phyloP scores from a whole-genome alignment of 139 green algal genomes.

The Chlamydomonas eustigma region DNA sequence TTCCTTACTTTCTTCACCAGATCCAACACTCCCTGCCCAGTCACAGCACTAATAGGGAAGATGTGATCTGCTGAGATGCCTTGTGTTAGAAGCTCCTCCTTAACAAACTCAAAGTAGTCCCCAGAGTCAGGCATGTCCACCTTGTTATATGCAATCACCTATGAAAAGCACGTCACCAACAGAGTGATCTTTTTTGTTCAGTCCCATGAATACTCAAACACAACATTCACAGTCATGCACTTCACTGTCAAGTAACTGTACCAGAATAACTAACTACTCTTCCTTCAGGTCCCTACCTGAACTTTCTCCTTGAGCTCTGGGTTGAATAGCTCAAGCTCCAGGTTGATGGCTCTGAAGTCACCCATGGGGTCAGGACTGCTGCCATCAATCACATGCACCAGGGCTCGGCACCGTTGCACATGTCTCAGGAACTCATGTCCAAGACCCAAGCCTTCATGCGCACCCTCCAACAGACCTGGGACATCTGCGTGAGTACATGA shows the following conservation, averaged over 20 bases:
- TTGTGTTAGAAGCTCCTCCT: constrained; percentile 47
- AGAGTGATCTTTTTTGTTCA: too few species aligned
- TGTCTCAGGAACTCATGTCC: constrained; percentile 55
- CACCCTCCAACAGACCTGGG: constrained; percentile 91
- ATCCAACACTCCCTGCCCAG: constrained; percentile 31
- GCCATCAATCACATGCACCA: constrained; percentile 95
- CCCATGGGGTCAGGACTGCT: constrained; percentile 82
- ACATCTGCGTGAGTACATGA: constrained; percentile 39
- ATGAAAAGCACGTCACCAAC: constrained; percentile 8
- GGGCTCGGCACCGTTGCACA: constrained; percentile 56
- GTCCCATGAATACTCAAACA: too few species aligned
- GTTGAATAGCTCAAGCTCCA: constrained; percentile 93
- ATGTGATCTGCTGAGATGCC: constrained; percentile 34
- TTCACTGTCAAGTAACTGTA: too few species aligned
- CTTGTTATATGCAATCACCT: constrained; percentile 67
- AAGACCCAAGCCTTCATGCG: constrained; percentile 82
- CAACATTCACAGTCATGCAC: too few species aligned
- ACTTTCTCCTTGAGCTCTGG: constrained; percentile 80
- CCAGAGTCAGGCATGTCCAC: constrained; percentile 86
- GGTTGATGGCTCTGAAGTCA: constrained; percentile 82
- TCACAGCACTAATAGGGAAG: constrained; percentile 63
- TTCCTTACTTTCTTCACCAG: constrained; percentile 59
- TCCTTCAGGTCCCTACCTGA: too few species aligned
- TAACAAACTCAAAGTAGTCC: constrained; percentile 74
- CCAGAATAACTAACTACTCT: too few species aligned